Evolutionary conservation across 257 asterid genomes (phyloP), one percentile per base, ranked within the genome.

Genomic region (Cordia subcordata): DNA sequence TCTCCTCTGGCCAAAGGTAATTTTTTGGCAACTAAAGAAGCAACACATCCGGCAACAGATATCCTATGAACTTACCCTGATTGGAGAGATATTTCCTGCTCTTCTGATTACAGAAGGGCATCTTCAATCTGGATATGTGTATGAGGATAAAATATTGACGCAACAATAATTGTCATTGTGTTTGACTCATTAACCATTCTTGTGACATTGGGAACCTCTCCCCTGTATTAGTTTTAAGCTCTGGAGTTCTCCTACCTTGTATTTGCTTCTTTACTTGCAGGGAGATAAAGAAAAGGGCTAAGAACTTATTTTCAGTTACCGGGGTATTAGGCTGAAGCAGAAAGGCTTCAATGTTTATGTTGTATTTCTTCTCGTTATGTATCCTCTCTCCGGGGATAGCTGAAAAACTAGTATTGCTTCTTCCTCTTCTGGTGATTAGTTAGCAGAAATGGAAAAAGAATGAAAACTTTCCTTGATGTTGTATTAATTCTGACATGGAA

Each of bases 171-270:
- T 8, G 96, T 95, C 5, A 92, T 84, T 46, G 58, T 86, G 93
- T 95, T 1, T 73, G 96, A 52, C 88, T 92, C 73, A 81, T 92
- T 33, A 92, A 92, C 77, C 99, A 92, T 62, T 92, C 94, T 1
- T 92, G 96, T 45, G 95, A 88, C 60, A 96, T 96, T 19, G 99
- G 99, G 20, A 92, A 88, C 68, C 77, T 86, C 0, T 79, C 73
- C 50, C 68, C 86, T 0, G 67, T 55, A 53, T 65, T 92, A 23
- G 72, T 86, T 39, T 88, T 95, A 60, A 79, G 87, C 60, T 81
- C 88, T 11, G 98, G 98, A 44, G 85, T 95, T 56, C 53, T 92
- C 68, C 74, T 88, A 53, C 94, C 98, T 40, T 94, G 96, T 13
- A 59, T 92, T 16, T 92, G 98, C 79, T 82, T 92, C 64, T 82